Evolutionary conservation across 1,284 basidiomycete species (phyloP), one percentile per base, ranked within the genome.

Genomic region (Boletus mariae): DNA sequence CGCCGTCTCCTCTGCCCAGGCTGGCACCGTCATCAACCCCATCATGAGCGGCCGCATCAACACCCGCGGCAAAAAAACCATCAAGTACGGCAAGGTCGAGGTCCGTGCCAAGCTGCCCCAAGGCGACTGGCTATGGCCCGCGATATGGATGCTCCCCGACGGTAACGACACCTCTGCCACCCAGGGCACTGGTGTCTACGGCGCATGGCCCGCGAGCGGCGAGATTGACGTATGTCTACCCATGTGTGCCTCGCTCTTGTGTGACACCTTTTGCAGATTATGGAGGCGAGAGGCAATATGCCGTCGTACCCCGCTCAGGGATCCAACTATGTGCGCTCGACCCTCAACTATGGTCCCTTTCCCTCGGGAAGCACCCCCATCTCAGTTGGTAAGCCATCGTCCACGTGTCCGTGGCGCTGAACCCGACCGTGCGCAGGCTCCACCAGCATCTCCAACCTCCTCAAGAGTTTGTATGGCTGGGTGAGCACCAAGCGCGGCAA

Each of bases 81-180:
- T 92, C 69, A 74, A 73, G 61, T 88, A 79, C 62, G 91, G 90
- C 26, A 79, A 83, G 55, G 80, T 93, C 48, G 90, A 93, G 66
- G 79, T 93, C 12, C 57, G 68, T 25, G 71, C 73, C 52, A 73
- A 73, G 59, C 45, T 74, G 20, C 72, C 71, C 4, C 62, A 62
- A 53, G 78, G 79, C 1, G 80, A 83, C 59, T 84, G 89, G 91
- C 71, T 93, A 49, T 93, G 91, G 90, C 91, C 90, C 2, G 85
- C 87, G 1, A 81, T 94, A 54, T 90, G 87, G 85, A 87, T 93
- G 89, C 69, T 91, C 51, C 90, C 91, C 15, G 77, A 76, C 54
- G 73, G 86, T 51, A 75, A 76, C 52, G 55, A 48, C 35, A 47
- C 59, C 5, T 58, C 57, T 31, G 1, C 58, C 0, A 0, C 56